phyloP scores from a whole-genome alignment of 163 green algal species.

The Scenedesmus sp. region DNA sequence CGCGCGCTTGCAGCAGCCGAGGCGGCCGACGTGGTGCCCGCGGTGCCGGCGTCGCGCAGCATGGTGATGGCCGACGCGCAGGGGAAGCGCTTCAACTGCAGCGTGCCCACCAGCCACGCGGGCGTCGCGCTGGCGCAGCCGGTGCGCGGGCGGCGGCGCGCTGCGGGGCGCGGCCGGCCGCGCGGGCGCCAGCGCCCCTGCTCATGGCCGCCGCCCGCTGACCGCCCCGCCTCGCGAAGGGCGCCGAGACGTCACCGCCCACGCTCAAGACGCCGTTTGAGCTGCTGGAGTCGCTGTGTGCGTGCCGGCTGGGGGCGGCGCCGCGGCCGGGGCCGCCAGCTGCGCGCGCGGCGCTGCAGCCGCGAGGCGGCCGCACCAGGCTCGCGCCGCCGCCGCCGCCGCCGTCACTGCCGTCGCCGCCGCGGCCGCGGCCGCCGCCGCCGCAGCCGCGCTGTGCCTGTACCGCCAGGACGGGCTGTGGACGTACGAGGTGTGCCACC shows the following conservation, averaged over 20 bases:
- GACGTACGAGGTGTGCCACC: slow-evolving; percentile 94
- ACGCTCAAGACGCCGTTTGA: slow-evolving; percentile 52
- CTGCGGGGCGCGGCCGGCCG: no score
- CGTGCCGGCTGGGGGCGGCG: no score
- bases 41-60: not conserved
- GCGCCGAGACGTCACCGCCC: not conserved
- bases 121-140: not conserved
- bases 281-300: slow-evolving; percentile 60
- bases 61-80: slow-evolving; percentile 39
- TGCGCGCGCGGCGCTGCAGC: no score
- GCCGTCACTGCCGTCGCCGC: not conserved
- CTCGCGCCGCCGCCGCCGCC: no score
- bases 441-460: slow-evolving; percentile 65
- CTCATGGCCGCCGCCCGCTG: no score
- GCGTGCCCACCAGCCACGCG: not conserved
- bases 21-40: not conserved
- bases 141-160: not conserved
- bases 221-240: no score
- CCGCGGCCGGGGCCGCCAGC: no score
- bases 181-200: no score
- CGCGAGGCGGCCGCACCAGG: no score
- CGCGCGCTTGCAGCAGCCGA: not conserved
- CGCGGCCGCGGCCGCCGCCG: not conserved
- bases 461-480: slow-evolving; percentile 86
- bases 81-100: slow-evolving; percentile 44